Conservation (phyloP, 202 grass and related monocot species). For the Carex arenaria region DNA sequence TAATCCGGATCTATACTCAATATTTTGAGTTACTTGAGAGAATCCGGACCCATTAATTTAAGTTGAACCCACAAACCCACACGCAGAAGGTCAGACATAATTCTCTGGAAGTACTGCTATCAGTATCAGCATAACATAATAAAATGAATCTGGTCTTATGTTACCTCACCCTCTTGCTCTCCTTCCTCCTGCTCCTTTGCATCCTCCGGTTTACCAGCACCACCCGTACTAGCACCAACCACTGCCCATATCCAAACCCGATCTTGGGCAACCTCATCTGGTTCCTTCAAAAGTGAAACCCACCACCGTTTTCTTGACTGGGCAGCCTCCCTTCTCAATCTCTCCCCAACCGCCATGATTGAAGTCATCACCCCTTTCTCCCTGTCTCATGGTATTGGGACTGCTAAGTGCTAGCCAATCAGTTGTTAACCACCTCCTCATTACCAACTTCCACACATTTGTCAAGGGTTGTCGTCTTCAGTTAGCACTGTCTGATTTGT, state of each 20-base stretch:
- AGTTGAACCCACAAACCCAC: no score
- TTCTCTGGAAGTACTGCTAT: no score
- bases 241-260: constrained; percentile 36
- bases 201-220: background rate
- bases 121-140: no score
- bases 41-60: no score
- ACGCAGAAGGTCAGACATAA: no score
- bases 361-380: constrained; percentile 38
- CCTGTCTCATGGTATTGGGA: constrained; percentile 36
- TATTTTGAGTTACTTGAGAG: no score
- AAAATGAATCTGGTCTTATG: background rate
- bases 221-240: background rate
- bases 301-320: constrained; percentile 69
- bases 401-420: constrained; percentile 22
- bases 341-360: constrained; percentile 39
- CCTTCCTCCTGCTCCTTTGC: constrained; percentile 19
- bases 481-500: constrained; percentile 34
- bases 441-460: constrained; percentile 44
- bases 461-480: constrained; percentile 29
- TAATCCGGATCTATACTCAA: no score
- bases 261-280: constrained; percentile 50
- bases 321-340: constrained; percentile 37
- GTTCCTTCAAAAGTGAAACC: constrained; percentile 60
- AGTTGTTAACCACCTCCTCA: constrained; percentile 54
- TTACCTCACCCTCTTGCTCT: constrained; percentile 10